A percentile compares a stretch with the other conserved stretches of the same genome.
These are phyloP conservation scores for Claviceps sp. DNA, from an alignment of 2,329 filamentous ascomycete genomes.

Conservation along the genomic window DNA sequence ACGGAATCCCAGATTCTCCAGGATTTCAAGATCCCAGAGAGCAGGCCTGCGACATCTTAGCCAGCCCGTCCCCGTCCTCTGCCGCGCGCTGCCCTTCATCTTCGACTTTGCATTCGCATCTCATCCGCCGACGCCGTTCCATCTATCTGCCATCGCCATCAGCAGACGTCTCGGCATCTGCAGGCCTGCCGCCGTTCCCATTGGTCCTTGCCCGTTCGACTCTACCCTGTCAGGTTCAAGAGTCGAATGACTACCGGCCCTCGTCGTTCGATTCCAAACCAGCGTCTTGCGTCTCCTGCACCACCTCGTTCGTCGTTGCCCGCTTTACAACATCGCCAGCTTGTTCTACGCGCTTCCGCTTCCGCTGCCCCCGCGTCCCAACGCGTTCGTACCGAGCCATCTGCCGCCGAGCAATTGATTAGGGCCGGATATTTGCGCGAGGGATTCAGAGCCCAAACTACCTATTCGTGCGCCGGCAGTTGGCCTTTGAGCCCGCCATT, in stretches of 20 bases:
- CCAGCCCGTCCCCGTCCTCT: neutral
- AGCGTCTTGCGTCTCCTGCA: slow-evolving; percentile 3
- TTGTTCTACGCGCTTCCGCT: neutral
- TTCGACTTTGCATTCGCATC: neutral
- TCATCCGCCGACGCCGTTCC: neutral
- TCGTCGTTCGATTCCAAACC: slow-evolving; percentile 6
- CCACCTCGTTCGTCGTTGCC: neutral
- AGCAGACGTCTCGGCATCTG: slow-evolving; percentile 1
- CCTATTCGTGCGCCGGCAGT: slow-evolving; percentile 1
- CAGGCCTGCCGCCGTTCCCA: slow-evolving; percentile 1
- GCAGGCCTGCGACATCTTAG: too few species aligned
- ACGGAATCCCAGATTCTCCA: too few species aligned
- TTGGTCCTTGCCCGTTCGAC: slow-evolving; percentile 2
- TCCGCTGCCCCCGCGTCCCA: neutral
- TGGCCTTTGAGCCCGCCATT: slow-evolving; percentile 1
- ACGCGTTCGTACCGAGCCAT: neutral
- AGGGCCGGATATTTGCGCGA: neutral
- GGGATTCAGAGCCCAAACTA: neutral
- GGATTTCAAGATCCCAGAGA: too few species aligned
- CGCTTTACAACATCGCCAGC: neutral
- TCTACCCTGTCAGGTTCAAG: slow-evolving; percentile 3
- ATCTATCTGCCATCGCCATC: slow-evolving; percentile 2
- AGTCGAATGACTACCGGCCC: slow-evolving; percentile 5
- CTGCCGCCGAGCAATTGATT: neutral
- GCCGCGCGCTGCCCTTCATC: neutral